These are phyloP conservation scores for Agrocybe chaxingu DNA, from an alignment of 768 basidiomycete genomes.

Conservation along the genomic window DNA sequence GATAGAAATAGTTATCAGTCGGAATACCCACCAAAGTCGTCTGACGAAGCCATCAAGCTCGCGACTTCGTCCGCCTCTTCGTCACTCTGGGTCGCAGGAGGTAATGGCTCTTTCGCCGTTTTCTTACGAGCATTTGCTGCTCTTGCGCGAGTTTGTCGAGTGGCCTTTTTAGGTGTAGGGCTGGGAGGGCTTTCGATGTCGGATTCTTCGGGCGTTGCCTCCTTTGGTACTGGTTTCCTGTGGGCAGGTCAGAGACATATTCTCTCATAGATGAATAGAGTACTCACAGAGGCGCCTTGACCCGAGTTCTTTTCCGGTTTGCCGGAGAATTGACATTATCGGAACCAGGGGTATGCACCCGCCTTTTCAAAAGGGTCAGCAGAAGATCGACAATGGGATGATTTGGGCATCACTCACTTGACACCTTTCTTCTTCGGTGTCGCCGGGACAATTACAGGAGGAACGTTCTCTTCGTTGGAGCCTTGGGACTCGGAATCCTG, in stretches of 20 bases:
- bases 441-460: conserved; percentile 6
- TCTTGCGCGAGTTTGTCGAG: conserved; percentile 11
- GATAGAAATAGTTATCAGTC: conserved; percentile 6
- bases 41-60: conserved; percentile 18
- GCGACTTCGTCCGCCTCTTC: conserved; percentile 13
- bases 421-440: conserved; percentile 29
- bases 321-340: conserved; percentile 21
- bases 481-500: conserved; percentile 10
- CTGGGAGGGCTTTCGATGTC: conserved; percentile 15
- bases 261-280: background rate
- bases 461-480: conserved; percentile 19
- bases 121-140: background rate
- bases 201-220: conserved; percentile 5
- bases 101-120: background rate
- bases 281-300: conserved; percentile 25
- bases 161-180: conserved; percentile 14
- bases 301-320: conserved; percentile 24
- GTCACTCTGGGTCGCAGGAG: background rate
- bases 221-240: conserved; percentile 11
- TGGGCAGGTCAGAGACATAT: background rate
- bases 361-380: conserved; percentile 12
- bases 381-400: background rate
- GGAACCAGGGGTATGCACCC: conserved; percentile 23
- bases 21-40: conserved; percentile 24
- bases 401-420: conserved; percentile 20